Conservation (phyloP, 176 grass and related monocot genomes). For the Pontederia paniculata region DNA sequence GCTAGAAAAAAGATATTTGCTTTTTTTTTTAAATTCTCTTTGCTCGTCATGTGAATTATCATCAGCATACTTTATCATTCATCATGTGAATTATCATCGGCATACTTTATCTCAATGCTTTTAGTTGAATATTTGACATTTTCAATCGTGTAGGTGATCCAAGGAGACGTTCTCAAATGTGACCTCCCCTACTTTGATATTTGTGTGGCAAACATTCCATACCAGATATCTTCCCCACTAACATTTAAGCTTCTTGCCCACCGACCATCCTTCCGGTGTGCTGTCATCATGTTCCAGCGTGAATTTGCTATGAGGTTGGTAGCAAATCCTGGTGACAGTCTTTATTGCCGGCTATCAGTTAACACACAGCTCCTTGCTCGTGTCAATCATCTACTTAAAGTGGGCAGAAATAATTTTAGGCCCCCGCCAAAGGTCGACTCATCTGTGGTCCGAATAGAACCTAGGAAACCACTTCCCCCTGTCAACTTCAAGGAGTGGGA, state of each 20-base stretch:
- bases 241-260: conserved; percentile 86
- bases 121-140: neutral
- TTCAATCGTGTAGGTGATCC: conserved; percentile 50
- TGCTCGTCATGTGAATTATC: no score
- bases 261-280: conserved; percentile 77
- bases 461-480: conserved; percentile 65
- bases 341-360: conserved; percentile 91
- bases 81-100: no score
- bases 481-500: conserved; percentile 93
- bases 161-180: conserved; percentile 92
- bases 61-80: no score
- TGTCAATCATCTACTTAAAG: conserved; percentile 78
- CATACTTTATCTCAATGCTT: neutral
- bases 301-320: conserved; percentile 95
- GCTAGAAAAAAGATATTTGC: no score
- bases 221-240: conserved; percentile 83
- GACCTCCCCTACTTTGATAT: conserved; percentile 95
- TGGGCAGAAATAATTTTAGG: conserved; percentile 83
- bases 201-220: conserved; percentile 91
- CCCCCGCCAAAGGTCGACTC: conserved; percentile 90
- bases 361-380: conserved; percentile 80
- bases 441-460: conserved; percentile 86
- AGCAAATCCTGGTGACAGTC: conserved; percentile 67
- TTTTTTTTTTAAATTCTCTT: no score
- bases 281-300: conserved; percentile 92